phyloP scores from a whole-genome alignment of 768 basidiomycete genomes.

The Suillus fuscotomentosus region DNA sequence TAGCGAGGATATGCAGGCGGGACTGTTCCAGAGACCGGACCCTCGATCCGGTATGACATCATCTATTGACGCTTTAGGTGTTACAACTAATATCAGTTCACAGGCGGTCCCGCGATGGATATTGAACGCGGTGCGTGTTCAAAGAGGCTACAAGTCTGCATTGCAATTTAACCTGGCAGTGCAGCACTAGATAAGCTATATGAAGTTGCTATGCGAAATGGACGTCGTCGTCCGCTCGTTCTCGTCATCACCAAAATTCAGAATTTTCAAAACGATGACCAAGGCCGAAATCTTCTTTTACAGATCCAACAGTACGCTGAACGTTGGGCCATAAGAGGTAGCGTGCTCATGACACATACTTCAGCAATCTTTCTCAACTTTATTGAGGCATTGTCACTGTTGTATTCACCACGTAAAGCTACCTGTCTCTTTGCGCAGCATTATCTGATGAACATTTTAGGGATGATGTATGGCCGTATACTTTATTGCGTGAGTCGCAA shows the following conservation, averaged over 20 bases:
- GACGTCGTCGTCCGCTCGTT: slow-evolving; percentile 67
- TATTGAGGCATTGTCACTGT: slow-evolving; percentile 67
- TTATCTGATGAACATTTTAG: slow-evolving; percentile 36
- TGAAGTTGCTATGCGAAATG: slow-evolving; percentile 74
- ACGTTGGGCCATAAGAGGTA: slow-evolving; percentile 79
- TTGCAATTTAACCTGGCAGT: background rate
- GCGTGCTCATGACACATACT: slow-evolving; percentile 4
- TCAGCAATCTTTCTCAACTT: slow-evolving; percentile 3
- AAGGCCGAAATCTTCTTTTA: slow-evolving; percentile 74
- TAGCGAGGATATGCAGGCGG: slow-evolving; percentile 80
- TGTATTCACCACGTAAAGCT: slow-evolving; percentile 69
- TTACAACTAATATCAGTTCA: slow-evolving; percentile 12
- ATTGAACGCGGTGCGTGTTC: background rate
- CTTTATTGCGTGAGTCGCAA: slow-evolving; percentile 53
- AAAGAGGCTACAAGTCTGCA: background rate
- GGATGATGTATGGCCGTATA: slow-evolving; percentile 85
- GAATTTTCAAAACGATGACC: slow-evolving; percentile 73
- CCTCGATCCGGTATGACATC: slow-evolving; percentile 64
- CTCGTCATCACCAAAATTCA: slow-evolving; percentile 82
- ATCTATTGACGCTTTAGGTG: slow-evolving; percentile 12
- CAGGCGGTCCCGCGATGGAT: slow-evolving; percentile 59
- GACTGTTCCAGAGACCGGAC: slow-evolving; percentile 80
- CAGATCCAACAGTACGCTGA: slow-evolving; percentile 87
- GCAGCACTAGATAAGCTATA: slow-evolving; percentile 78
- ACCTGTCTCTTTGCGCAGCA: slow-evolving; percentile 9